Evolutionary conservation across 305 asterid species (phyloP), one percentile per base, ranked within the genome.

Genomic region (Fraxinus greggii): DNA sequence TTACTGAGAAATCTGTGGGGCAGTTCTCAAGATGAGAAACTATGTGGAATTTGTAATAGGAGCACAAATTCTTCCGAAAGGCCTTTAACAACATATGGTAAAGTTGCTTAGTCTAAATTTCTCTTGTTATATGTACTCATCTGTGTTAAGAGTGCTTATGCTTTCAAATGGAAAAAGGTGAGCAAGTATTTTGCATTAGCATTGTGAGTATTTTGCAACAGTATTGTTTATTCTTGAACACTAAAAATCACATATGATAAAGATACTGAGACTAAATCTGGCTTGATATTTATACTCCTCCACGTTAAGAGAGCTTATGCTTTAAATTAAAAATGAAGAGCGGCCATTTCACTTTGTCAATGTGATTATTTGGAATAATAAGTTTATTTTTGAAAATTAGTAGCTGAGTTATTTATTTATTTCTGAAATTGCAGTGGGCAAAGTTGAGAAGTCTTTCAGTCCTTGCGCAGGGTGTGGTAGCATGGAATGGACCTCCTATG

Each of bases 401-500:
- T 81, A 26, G 59, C 38, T 65, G 32, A 54, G 4, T 21, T 40
- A 31, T 5, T 42, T 75, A 67, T 36, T 69, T 7, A 4, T 31
- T 65, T 80, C 67, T 83, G 79, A 54, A 72, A 78, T 51, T 86
- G 83, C 87, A 86, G 92, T 33, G 35, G 85, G 63, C 35, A 84
- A 77, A 15, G 56, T 79, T 77, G 86, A 81, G 78, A 84, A 83
- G 70, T 84, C 85, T 81, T 80, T 87, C 74, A 83, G 81, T 83
- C 81, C 88, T 36, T 88, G 92, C 38, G 79, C 86, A 81, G 84
- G 82, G 19, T 76, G 82, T 80, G 87, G 82, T 83, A 74, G 83
- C 83, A 85, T 86, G 85, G 90, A 87, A 70, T 86, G 87, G 54
- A 72, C 78, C 79, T 83, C 89, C 79, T 89, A 93, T 76, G 88